Evolutionary conservation across 2,329 filamentous ascomycete genomes (phyloP).

Genomic region (Scedosporium apiospermum): DNA sequence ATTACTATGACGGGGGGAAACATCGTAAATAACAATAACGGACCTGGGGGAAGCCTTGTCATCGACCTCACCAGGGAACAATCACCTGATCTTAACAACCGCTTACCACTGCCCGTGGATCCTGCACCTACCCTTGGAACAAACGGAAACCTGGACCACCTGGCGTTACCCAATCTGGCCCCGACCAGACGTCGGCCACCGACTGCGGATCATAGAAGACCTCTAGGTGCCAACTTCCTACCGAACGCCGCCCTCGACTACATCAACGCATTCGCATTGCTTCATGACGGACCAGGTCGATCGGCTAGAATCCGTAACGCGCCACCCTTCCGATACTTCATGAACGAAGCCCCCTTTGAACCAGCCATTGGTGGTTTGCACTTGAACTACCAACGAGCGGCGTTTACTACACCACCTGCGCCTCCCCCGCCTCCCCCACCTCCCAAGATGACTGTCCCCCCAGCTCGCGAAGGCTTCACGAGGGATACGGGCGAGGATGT

Average conservation of each 20-base stretch:
- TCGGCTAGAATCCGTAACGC: not conserved
- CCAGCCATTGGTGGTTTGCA: not conserved
- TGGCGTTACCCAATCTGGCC: not conserved
- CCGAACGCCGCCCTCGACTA: not conserved
- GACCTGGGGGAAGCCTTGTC: not conserved
- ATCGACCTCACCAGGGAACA: not conserved
- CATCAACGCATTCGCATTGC: not conserved
- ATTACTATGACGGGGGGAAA: constrained; percentile 18
- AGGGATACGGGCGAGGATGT: constrained; percentile 63
- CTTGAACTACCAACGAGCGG: constrained; percentile 14
- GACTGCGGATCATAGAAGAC: not conserved
- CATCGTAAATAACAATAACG: too few species aligned
- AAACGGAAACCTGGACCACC: not conserved
- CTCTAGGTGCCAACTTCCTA: not conserved
- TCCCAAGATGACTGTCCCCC: constrained; percentile 52
- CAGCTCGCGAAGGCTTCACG: constrained; percentile 68
- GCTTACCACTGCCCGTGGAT: not conserved
- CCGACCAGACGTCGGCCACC: not conserved
- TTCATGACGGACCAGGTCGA: not conserved
- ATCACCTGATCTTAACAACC: not conserved
- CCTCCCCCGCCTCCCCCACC: constrained; percentile 36
- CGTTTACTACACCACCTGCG: constrained; percentile 20
- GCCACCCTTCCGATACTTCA: not conserved
- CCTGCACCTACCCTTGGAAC: not conserved
- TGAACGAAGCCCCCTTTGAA: not conserved